Evolutionary conservation across 2,329 filamentous ascomycete species (phyloP), one percentile per base, ranked within the genome.

Genomic region (Colletotrichum simmondsii): DNA sequence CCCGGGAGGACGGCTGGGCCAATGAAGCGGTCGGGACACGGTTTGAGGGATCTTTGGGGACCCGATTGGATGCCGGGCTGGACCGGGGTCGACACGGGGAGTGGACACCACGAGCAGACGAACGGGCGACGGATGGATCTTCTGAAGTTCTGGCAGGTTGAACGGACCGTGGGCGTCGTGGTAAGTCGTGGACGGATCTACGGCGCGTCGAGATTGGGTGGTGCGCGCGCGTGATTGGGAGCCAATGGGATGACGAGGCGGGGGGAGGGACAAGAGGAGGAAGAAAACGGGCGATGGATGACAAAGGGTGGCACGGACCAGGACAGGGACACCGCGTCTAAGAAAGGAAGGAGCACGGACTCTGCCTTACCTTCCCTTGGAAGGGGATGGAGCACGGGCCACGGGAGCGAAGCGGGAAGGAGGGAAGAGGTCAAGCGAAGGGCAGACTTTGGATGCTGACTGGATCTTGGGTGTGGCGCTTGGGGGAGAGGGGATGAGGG

Each of bases 161-260:
- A 42, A 42, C 35, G 14, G 14, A 42, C 35, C 35, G 35, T 42
- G 35, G 35, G 16, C 11, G 35, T 37, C 5, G 35, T 37, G 35
- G 35, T n/a, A 5, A 35, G 32, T 35, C 32, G 32, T 16, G 28
- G 19, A 14, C 11, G 28, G 62, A 64, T 65, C 58, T 37, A 49
- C 58, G 71, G 73, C 73, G 73, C 73, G 73, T 71, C 63, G n/a
- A 71, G 73, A 74, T 74, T 74, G 73, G 73, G 56, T 35, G 35
- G 60, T 52, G 53, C 28, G 28, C 65, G 65, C 58, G 72, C 58
- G 58, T 60, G 59, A 19, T 54, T 5, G 16, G n/a, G n/a, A 22
- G 54, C 62, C 62, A 71, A 71, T 73, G 61, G 32, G 42, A 46
- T 26, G 35, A 49, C 53, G 57, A 49, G 28, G 42, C 59, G 32